These are phyloP conservation scores for Podospora pseudopauciseta DNA, from an alignment of 495 filamentous ascomycete genomes.

Conservation along the genomic window DNA sequence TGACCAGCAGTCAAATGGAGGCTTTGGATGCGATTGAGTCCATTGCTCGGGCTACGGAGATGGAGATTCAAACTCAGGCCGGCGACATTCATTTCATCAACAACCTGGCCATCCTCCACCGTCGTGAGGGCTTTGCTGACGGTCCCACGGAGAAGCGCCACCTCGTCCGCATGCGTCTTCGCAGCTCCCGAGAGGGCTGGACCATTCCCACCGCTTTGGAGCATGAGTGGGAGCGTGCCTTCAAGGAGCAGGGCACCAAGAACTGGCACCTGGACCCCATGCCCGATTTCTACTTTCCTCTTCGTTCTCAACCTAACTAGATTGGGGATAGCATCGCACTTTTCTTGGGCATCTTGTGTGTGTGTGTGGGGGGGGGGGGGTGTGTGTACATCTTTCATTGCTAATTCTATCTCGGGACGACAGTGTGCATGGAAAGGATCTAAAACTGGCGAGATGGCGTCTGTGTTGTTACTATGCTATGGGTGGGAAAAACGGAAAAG, in stretches of 20 bases:
- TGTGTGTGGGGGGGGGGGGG: no score
- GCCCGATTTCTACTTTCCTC: conserved; percentile 47
- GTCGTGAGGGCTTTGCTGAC: conserved; percentile 58
- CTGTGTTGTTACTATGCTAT: not conserved
- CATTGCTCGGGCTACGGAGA: conserved; percentile 52
- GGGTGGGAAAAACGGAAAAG: not conserved
- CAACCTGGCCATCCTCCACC: conserved; percentile 68
- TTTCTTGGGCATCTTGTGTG: not conserved
- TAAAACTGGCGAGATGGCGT: not conserved
- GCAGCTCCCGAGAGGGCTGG: conserved; percentile 45
- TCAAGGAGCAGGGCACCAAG: conserved; percentile 37
- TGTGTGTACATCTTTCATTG: not conserved
- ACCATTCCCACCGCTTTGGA: conserved; percentile 41
- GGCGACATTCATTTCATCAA: conserved; percentile 76
- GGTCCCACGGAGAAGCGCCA: conserved; percentile 44
- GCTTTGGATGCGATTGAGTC: conserved; percentile 62
- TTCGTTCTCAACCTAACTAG: conserved; percentile 49
- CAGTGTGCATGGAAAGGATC: not conserved
- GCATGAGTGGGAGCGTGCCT: conserved; percentile 45
- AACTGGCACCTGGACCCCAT: conserved; percentile 52
- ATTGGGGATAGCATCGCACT: not conserved
- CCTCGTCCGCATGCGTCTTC: conserved; percentile 51
- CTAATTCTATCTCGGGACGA: not conserved
- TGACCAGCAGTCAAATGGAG: conserved; percentile 56
- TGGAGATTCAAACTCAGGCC: conserved; percentile 51